Base-by-base conservation (phyloP, 2,329 filamentous ascomycete species). In the Pseudogymnoascus sp. region DNA sequence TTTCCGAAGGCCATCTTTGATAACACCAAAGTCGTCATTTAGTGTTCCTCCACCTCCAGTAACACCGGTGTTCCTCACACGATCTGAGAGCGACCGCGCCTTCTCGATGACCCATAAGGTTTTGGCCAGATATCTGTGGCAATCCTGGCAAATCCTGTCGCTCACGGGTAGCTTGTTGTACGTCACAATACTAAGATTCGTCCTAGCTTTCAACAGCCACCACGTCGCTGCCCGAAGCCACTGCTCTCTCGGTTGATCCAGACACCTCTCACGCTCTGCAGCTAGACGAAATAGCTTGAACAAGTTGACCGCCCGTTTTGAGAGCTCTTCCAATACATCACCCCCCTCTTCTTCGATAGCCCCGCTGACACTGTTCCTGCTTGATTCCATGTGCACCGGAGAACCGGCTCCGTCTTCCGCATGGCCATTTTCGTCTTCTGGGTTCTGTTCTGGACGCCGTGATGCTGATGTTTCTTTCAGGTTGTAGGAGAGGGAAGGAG, bases 171-270 rank as follows among this genome's bases (percentile, higher is more conserved):
- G 82, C 62, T 85, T 86, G 65, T 90, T 83, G 60, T 96, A 86
- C 36, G 87, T 80, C 10, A 78, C 75, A 73, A 96, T 92, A 42
- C 17, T 21, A 61, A 96, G 80, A 9, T 87, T 86, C 71, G 87
- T 84, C 66, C 92, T 87, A 21, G 92, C 93, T 68, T 85, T 88
- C 53, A 96, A 73, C 71, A 96, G 96, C 93, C 93, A 97, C 93
- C 93, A 97, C 0, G 90, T 78, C 2, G 86, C 87, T 23, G 86
- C 87, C 64, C 90, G 83, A 9, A 88, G 80, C 78, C 92, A 88
- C 65, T 91, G 85, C 53, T 82, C 79, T 0, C 85, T 78, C 61
- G 84, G 87, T 35, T 82, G 80, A 63, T 84, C 80, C 3, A 92
- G 73, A 0, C 89, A 85, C 66, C 84, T 87, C 28, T 87, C 80